Percentiles rank a stretch among this genome's conserved stretches.
Evolutionary conservation across 805 yeast species (phyloP).

Genomic region (Candida ascalaphidarum): DNA sequence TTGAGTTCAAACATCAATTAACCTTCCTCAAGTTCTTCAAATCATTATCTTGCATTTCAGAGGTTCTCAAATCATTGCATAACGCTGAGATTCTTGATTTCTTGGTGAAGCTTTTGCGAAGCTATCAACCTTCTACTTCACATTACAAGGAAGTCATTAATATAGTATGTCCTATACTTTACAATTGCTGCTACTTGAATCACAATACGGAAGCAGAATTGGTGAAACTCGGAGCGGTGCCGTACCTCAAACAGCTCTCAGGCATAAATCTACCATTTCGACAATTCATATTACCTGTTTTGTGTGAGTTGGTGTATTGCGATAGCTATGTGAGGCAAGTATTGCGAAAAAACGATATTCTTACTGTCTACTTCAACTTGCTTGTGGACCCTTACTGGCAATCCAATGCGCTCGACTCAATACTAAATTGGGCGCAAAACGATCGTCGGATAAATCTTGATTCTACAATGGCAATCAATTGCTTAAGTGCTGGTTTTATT

Average conservation of each 20-base stretch:
- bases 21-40: constrained; percentile 37
- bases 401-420: constrained; percentile 44
- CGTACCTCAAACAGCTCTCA: constrained; percentile 32
- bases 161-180: constrained; percentile 39
- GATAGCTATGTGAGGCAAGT: constrained; percentile 26
- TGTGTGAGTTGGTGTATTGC: constrained; percentile 46
- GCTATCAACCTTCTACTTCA: constrained; percentile 14
- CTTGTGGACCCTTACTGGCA: constrained; percentile 50
- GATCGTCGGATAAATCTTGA: constrained; percentile 13
- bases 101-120: constrained; percentile 23
- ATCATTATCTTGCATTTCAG: constrained; percentile 29
- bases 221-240: constrained; percentile 39
- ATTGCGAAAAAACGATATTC: constrained; percentile 28
- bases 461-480: constrained; percentile 15
- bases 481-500: constrained; percentile 32
- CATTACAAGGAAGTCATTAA: constrained; percentile 34
- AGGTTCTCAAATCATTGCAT: constrained; percentile 20
- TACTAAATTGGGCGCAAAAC: constrained; percentile 30
- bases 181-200: constrained; percentile 44
- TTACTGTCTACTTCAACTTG: constrained; percentile 30
- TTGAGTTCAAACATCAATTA: constrained; percentile 24
- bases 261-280: constrained; percentile 34
- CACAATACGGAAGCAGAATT: constrained; percentile 36
- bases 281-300: constrained; percentile 44
- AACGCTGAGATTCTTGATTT: constrained; percentile 37